Percentiles rank a stretch among this genome's conserved stretches.
Conservation (phyloP, 352 stramenopile species). For the Sclerospora graminicola region DNA sequence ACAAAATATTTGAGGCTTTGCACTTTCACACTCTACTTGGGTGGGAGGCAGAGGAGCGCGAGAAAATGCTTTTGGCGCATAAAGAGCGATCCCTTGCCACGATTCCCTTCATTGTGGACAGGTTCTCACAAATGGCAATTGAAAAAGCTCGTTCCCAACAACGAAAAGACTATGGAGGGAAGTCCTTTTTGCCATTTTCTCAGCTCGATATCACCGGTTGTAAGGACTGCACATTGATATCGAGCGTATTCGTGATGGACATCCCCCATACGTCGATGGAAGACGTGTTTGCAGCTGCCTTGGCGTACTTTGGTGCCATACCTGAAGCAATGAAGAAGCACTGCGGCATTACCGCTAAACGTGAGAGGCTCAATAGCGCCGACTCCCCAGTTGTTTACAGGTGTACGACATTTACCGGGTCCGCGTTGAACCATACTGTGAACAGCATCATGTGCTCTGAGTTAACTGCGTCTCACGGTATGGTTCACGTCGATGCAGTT, state of each 20-base stretch:
- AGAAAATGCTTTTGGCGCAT: slow-evolving; percentile 14
- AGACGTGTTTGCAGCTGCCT: slow-evolving; percentile 7
- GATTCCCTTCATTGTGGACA: slow-evolving; percentile 16
- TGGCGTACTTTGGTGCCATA: slow-evolving; percentile 8
- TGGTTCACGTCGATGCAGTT: slow-evolving; percentile 6
- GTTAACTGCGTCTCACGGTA: slow-evolving; percentile 3
- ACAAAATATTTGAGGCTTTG: slow-evolving; percentile 18
- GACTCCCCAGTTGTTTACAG: background rate
- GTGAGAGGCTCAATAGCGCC: slow-evolving; percentile 3
- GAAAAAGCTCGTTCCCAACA: slow-evolving; percentile 8
- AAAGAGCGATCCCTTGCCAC: slow-evolving; percentile 14
- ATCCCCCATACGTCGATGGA: slow-evolving; percentile 20
- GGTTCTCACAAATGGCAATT: slow-evolving; percentile 13
- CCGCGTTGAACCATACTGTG: background rate
- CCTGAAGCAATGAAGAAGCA: slow-evolving; percentile 9
- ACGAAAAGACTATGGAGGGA: background rate
- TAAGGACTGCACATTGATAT: slow-evolving; percentile 20
- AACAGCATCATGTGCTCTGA: slow-evolving; percentile 7
- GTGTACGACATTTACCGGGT: background rate
- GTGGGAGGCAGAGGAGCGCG: slow-evolving; percentile 5
- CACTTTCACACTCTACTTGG: slow-evolving; percentile 22
- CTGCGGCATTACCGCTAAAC: slow-evolving; percentile 5
- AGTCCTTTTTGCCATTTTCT: slow-evolving; percentile 15
- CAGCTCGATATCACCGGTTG: slow-evolving; percentile 23
- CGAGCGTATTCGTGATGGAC: slow-evolving; percentile 26